Conservation (phyloP, 352 stramenopile genomes). For the Discostella stelligera region DNA sequence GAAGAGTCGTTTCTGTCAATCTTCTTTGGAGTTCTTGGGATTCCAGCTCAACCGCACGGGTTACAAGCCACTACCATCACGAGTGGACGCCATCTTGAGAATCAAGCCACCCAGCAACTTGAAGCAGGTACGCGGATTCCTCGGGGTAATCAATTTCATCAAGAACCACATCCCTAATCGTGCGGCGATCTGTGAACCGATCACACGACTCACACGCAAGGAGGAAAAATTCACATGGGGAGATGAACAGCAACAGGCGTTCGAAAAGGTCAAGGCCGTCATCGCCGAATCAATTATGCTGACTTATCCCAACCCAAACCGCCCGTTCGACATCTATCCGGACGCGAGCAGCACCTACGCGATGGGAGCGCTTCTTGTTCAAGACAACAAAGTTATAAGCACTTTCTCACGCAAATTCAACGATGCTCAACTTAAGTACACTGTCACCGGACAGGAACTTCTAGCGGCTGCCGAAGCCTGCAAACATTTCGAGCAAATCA, state of each 20-base stretch:
- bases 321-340: slow-evolving; percentile 13
- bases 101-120: slow-evolving; percentile 20
- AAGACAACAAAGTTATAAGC: background rate
- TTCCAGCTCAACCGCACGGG: slow-evolving; percentile 2
- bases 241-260: slow-evolving; percentile 5
- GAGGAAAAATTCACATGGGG: slow-evolving; percentile 15
- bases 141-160: slow-evolving; percentile 44
- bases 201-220: slow-evolving; percentile 10
- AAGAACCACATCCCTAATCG: too few relatives aligned
- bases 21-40: slow-evolving; percentile 11
- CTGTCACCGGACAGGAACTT: background rate
- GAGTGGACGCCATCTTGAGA: slow-evolving; percentile 26
- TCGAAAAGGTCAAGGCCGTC: background rate
- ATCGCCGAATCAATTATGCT: background rate
- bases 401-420: slow-evolving; percentile 10
- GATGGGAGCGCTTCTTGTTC: slow-evolving; percentile 11
- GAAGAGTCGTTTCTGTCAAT: slow-evolving; percentile 12
- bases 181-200: slow-evolving; percentile 5
- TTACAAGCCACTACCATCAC: background rate
- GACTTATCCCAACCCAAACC: slow-evolving; percentile 11
- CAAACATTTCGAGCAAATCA: slow-evolving; percentile 10
- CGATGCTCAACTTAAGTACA: background rate
- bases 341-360: slow-evolving; percentile 1
- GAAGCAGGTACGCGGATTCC: slow-evolving; percentile 33
- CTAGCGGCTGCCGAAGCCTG: background rate